Percentiles rank a stretch among this genome's conserved stretches.
Evolutionary conservation across 495 filamentous ascomycete species (phyloP).

Genomic region (Neurospora sp.): DNA sequence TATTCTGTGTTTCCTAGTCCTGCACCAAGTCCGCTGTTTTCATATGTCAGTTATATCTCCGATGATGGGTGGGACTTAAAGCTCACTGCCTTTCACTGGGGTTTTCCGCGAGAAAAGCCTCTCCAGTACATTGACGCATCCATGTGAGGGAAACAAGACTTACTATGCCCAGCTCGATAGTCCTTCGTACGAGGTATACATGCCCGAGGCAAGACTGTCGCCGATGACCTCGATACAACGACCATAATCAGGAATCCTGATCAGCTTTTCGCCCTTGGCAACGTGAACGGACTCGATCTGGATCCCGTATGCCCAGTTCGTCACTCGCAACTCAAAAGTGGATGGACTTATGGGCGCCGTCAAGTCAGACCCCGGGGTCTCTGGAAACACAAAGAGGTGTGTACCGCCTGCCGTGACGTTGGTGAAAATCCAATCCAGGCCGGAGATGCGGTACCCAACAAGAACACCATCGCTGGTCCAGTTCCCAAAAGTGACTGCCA

Average conservation of each 20-base stretch:
- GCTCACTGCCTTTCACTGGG: not conserved
- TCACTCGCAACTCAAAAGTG: slow-evolving; percentile 47
- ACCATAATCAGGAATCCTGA: slow-evolving; percentile 40
- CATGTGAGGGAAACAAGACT: not conserved
- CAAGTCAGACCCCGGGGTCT: slow-evolving; percentile 30
- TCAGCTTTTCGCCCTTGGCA: slow-evolving; percentile 33
- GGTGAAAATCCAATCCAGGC: slow-evolving; percentile 57
- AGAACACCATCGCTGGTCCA: slow-evolving; percentile 46
- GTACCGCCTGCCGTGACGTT: slow-evolving; percentile 54
- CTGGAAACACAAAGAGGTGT: slow-evolving; percentile 46
- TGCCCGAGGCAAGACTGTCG: slow-evolving; percentile 46
- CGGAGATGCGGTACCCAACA: slow-evolving; percentile 52
- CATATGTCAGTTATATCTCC: too few species aligned
- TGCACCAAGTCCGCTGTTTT: slow-evolving; percentile 35
- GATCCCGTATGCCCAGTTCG: slow-evolving; percentile 59
- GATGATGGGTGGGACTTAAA: not conserved
- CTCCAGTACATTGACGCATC: too few species aligned
- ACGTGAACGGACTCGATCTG: slow-evolving; percentile 51
- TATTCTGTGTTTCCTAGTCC: slow-evolving; percentile 57
- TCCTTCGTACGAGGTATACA: slow-evolving; percentile 56
- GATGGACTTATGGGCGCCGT: slow-evolving; percentile 31
- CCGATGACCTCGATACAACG: slow-evolving; percentile 59
- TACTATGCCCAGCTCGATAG: slow-evolving; percentile 50
- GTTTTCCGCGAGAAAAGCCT: too few species aligned
- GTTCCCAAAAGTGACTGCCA: slow-evolving; percentile 54